phyloP scores from a whole-genome alignment of 345 rosid genomes.

The Citrus glauca region DNA sequence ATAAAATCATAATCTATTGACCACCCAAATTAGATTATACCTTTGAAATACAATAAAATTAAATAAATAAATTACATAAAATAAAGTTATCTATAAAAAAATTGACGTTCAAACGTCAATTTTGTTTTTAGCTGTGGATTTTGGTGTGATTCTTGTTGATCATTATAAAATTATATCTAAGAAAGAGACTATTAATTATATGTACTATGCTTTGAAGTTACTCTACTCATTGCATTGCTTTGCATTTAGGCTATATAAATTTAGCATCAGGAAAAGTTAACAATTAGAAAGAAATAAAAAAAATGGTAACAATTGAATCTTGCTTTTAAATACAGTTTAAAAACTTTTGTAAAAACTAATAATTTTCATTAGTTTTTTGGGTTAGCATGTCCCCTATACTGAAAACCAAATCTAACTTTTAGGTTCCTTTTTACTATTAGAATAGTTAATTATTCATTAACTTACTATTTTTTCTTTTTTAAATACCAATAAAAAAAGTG shows the following conservation, averaged over 20 bases:
- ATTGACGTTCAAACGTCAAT: conserved; percentile 28
- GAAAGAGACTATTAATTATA: conserved; percentile 4
- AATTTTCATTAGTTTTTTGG: not conserved
- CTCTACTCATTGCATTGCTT: conserved; percentile 31
- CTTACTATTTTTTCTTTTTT: too few relatives aligned
- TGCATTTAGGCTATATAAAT: not conserved
- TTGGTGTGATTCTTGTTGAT: not conserved
- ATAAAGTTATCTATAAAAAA: not conserved
- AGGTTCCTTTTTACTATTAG: conserved; percentile 12
- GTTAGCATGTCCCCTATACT: conserved; percentile 4
- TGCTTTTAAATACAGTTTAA: not conserved
- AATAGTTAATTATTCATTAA: not conserved
- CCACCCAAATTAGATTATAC: not conserved
- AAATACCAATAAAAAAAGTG: not conserved
- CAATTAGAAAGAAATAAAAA: not conserved
- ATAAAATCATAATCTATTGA: conserved; percentile 1
- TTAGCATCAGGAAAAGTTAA: not conserved
- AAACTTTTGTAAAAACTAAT: not conserved
- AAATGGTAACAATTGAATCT: not conserved
- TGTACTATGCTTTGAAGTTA: conserved; percentile 31
- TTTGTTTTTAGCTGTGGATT: conserved; percentile 33
- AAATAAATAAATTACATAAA: not conserved
- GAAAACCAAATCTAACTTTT: conserved; percentile 6
- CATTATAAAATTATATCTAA: not conserved
- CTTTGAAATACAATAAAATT: not conserved